A percentile compares a stretch with the other conserved stretches of the same genome.
phyloP scores from a whole-genome alignment of 495 filamentous ascomycete species.

The Penicillium robsamsonii region DNA sequence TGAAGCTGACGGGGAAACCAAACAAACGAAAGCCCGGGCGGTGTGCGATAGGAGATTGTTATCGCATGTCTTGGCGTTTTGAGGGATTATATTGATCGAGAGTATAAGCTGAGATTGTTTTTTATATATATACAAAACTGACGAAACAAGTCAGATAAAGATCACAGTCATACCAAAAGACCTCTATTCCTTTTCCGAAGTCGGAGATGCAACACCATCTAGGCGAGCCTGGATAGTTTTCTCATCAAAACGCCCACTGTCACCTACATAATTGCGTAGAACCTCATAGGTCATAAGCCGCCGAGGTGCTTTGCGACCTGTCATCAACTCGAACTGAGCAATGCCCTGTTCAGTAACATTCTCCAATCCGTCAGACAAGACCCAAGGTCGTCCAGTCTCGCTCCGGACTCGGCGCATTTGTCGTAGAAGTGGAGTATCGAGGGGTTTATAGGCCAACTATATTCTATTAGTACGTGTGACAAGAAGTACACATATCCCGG shows the following conservation, averaged over 20 bases:
- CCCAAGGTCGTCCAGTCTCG: constrained; percentile 64
- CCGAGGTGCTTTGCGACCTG: constrained; percentile 74
- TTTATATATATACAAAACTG: neutral
- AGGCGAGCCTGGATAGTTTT: constrained; percentile 44
- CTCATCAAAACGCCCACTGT: constrained; percentile 44
- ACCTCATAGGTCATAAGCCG: constrained; percentile 70
- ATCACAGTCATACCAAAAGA: neutral
- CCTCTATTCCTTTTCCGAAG: neutral
- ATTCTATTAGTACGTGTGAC: constrained; percentile 20
- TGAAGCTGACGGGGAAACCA: neutral
- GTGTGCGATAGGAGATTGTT: constrained; percentile 8
- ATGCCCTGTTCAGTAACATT: constrained; percentile 79
- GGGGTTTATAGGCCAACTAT: constrained; percentile 70
- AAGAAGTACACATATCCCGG: neutral
- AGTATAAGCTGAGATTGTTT: neutral
- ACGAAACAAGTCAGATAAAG: neutral
- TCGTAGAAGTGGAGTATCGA: constrained; percentile 65
- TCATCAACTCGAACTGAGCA: constrained; percentile 81
- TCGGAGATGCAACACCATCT: constrained; percentile 27
- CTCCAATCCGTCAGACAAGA: constrained; percentile 76
- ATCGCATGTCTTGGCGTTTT: neutral
- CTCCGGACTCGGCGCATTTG: constrained; percentile 61
- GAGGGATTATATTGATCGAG: neutral
- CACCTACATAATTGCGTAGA: constrained; percentile 49
- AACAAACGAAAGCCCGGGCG: constrained; percentile 10